These are phyloP conservation scores for Enterocytospora artemiae DNA, from an alignment of 371 early-diverging fungal genomes.

Conservation along the genomic window DNA sequence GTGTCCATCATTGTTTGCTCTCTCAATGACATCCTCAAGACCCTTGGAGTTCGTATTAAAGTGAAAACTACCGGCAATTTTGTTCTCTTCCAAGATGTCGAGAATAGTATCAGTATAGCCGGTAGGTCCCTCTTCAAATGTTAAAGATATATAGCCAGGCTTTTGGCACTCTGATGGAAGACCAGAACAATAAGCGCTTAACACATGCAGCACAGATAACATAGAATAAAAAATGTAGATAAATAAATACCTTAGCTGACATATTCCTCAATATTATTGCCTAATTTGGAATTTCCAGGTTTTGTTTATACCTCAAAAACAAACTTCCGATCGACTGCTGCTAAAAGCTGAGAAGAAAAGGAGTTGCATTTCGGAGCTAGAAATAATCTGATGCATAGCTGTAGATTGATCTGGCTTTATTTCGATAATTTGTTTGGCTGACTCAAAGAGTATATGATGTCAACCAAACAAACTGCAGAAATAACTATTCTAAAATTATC, in stretches of 20 bases:
- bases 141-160: constrained; percentile 50
- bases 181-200: background rate
- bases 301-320: background rate
- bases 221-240: background rate
- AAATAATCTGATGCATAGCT: too few relatives aligned
- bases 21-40: constrained; percentile 20
- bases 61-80: constrained; percentile 46
- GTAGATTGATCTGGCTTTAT: too few relatives aligned
- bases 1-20: constrained; percentile 51
- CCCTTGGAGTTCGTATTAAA: constrained; percentile 38
- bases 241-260: background rate
- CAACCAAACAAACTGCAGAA: too few relatives aligned
- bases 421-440: too few relatives aligned
- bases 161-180: constrained; percentile 44
- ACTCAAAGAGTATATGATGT: too few relatives aligned
- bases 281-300: background rate
- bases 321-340: background rate
- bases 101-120: constrained; percentile 36
- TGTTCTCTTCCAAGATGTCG: constrained; percentile 28
- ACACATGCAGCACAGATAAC: background rate
- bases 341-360: too few relatives aligned
- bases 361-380: too few relatives aligned
- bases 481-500: too few relatives aligned
- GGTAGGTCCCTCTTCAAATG: constrained; percentile 53
- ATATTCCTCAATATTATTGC: background rate